phyloP scores from a whole-genome alignment of 2,329 filamentous ascomycete genomes.

The Monilinia fructicola region DNA sequence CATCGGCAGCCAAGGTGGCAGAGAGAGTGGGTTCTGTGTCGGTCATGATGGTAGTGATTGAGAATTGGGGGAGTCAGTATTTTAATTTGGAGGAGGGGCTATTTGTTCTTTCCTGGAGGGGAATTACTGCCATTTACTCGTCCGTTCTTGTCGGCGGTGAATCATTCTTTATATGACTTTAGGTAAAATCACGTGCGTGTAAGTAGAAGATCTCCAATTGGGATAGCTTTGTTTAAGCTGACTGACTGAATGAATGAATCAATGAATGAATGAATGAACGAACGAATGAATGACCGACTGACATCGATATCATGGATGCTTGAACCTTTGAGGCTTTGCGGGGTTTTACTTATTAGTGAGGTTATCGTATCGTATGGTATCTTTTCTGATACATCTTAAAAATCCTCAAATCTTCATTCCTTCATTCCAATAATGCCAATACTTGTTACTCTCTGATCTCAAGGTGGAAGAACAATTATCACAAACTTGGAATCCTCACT shows the following conservation, averaged over 20 bases:
- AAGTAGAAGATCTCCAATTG: background rate
- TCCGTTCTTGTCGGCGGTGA: conserved; percentile 19
- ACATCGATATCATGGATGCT: too few relatives aligned
- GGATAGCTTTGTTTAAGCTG: conserved; percentile 17
- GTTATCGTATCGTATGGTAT: background rate
- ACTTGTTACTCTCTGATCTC: too few relatives aligned
- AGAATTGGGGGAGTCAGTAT: conserved; percentile 20
- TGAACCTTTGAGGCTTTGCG: background rate
- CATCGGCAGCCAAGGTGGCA: conserved; percentile 32
- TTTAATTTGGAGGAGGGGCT: conserved; percentile 26
- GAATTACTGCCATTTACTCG: conserved; percentile 5
- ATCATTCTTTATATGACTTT: too few relatives aligned
- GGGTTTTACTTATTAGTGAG: background rate
- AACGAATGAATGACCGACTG: too few relatives aligned
- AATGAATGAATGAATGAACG: too few relatives aligned
- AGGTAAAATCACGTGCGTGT: background rate
- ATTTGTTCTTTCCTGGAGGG: conserved; percentile 22
- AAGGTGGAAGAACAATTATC: too few relatives aligned
- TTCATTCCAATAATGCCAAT: background rate
- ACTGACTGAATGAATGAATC: background rate
- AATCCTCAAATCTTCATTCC: background rate
- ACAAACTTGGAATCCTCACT: too few relatives aligned
- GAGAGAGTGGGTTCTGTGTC: conserved; percentile 29
- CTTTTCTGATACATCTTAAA: background rate
- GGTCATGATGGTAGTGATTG: conserved; percentile 33